Evolutionary conservation across 2,329 filamentous ascomycete genomes (phyloP).

Genomic region (Neurospora crassa): DNA sequence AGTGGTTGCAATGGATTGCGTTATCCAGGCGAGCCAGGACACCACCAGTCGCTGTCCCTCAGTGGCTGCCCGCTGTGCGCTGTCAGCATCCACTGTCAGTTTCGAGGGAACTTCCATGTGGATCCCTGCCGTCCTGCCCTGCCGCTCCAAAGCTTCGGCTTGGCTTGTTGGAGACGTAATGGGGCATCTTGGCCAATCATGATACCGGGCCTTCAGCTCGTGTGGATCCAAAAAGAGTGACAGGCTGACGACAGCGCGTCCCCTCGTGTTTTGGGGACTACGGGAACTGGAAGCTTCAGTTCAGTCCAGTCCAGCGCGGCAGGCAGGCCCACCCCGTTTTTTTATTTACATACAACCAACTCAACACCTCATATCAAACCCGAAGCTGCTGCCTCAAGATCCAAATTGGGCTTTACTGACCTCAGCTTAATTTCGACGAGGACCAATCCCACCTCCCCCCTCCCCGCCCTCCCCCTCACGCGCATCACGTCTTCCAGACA

Average conservation of each 20-base stretch:
- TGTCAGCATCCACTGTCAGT: conserved; percentile 2
- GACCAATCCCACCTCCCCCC: not conserved
- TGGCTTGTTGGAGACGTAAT: conserved; percentile 11
- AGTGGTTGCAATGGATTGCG: not conserved
- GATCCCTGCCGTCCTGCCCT: not conserved
- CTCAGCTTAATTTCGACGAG: not conserved
- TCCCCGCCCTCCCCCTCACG: not conserved
- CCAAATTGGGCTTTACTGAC: not conserved
- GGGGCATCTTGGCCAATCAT: not conserved
- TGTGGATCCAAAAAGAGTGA: not conserved
- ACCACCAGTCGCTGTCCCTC: not conserved
- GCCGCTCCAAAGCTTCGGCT: not conserved
- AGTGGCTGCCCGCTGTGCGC: not conserved
- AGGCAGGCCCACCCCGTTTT: conserved; percentile 1
- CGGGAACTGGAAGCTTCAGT: conserved; percentile 1
- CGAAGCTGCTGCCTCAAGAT: not conserved
- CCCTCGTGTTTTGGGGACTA: not conserved
- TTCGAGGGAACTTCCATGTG: not conserved
- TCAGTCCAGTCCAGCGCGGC: not conserved
- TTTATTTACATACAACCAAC: conserved; percentile 8
- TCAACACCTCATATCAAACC: not conserved
- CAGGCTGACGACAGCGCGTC: not conserved
- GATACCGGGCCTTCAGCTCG: not conserved
- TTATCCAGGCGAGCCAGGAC: not conserved
- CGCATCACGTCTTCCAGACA: not conserved